phyloP scores from a whole-genome alignment of 1,284 basidiomycete genomes.

The Apiotrichum laibachii region DNA sequence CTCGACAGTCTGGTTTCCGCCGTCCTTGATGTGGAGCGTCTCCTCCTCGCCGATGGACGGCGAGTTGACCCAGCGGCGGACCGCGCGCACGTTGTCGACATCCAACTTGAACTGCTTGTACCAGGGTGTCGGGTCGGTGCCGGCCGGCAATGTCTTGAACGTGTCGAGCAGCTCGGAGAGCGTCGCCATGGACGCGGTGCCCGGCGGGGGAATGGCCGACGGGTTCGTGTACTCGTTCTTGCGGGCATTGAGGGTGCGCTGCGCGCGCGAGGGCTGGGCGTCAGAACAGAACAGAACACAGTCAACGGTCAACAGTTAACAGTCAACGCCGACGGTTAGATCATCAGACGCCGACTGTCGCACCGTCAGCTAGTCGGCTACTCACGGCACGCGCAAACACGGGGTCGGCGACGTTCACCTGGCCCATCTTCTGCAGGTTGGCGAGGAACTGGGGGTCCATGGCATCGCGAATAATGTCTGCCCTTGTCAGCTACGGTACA shows the following conservation, averaged over 20 bases:
- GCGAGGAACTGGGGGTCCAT: slow-evolving; percentile 72
- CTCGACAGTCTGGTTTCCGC: slow-evolving; percentile 32
- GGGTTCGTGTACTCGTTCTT: slow-evolving; percentile 51
- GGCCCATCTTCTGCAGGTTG: slow-evolving; percentile 68
- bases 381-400: slow-evolving; percentile 60
- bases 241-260: slow-evolving; percentile 44
- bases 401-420: slow-evolving; percentile 65
- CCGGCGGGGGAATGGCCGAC: slow-evolving; percentile 46
- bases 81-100: slow-evolving; percentile 56
- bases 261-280: slow-evolving; percentile 36
- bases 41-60: slow-evolving; percentile 63
- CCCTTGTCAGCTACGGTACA: slow-evolving; percentile 1
- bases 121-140: slow-evolving; percentile 51
- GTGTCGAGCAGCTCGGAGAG: slow-evolving; percentile 65
- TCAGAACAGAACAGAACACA: neutral
- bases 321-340: neutral
- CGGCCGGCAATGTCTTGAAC: slow-evolving; percentile 58
- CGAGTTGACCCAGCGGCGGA: slow-evolving; percentile 66
- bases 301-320: too few species aligned
- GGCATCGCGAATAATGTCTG: slow-evolving; percentile 67
- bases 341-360: too few species aligned
- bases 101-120: slow-evolving; percentile 61
- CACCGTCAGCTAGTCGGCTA: slow-evolving; percentile 4
- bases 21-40: slow-evolving; percentile 57
- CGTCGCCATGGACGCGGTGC: slow-evolving; percentile 60